phyloP scores from a whole-genome alignment of 2,329 filamentous ascomycete species.

The Alternaria solani region DNA sequence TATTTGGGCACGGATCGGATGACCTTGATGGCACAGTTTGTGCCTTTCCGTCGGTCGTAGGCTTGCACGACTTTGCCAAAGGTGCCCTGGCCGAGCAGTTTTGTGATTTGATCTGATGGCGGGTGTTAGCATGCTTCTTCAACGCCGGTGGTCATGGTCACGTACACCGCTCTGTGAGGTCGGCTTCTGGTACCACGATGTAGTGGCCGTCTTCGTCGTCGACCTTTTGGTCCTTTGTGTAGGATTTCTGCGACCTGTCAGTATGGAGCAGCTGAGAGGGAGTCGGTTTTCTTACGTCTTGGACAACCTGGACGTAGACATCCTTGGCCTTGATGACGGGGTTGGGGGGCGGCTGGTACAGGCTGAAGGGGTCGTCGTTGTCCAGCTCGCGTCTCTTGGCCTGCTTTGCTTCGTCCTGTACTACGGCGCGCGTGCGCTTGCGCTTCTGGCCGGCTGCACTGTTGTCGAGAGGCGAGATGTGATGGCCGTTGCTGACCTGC shows the following conservation, averaged over 20 bases:
- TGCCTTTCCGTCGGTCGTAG: slow-evolving; percentile 76
- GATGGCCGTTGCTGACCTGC: slow-evolving; percentile 65
- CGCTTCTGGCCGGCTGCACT: slow-evolving; percentile 81
- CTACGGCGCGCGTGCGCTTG: slow-evolving; percentile 84
- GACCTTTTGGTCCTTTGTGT: slow-evolving; percentile 71
- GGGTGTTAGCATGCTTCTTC: slow-evolving; percentile 22
- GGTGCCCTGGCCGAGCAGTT: slow-evolving; percentile 92
- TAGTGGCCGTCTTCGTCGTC: slow-evolving; percentile 98
- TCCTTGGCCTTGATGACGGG: slow-evolving; percentile 87
- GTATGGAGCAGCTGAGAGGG: slow-evolving; percentile 8
- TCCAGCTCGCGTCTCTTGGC: slow-evolving; percentile 72
- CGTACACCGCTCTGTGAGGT: slow-evolving; percentile 89
- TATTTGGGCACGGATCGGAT: slow-evolving; percentile 99
- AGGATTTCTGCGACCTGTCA: slow-evolving; percentile 53
- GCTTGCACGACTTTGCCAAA: slow-evolving; percentile 99
- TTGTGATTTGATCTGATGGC: slow-evolving; percentile 79
- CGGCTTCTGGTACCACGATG: slow-evolving; percentile 85
- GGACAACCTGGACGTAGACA: slow-evolving; percentile 65
- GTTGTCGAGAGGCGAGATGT: slow-evolving; percentile 69
- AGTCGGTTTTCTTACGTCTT: slow-evolving; percentile 60
- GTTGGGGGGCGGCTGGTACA: slow-evolving; percentile 85
- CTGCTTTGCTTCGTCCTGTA: slow-evolving; percentile 79
- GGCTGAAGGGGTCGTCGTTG: slow-evolving; percentile 73
- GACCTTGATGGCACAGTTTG: slow-evolving; percentile 94
- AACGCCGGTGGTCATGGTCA: slow-evolving; percentile 29